Evolutionary conservation across 176 grass and related monocot species (phyloP), one percentile per base, ranked within the genome.

Genomic region (Lolium rigidum): DNA sequence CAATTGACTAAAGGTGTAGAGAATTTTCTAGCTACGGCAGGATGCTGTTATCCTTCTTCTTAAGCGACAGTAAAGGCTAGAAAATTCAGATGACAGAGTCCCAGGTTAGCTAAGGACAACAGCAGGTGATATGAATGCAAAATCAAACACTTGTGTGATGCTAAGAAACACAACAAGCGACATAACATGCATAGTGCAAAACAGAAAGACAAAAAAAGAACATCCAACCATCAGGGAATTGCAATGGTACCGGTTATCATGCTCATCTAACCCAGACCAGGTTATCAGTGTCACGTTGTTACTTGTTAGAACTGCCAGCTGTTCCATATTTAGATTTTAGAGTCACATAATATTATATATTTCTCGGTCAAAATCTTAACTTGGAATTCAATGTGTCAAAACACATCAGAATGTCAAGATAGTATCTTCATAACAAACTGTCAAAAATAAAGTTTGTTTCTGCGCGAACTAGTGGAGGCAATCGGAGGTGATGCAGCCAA

Each of bases 291-390:
- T 13, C n/a, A 74, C 13, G 7, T 50, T 74, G 7, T 46, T 73
- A 24, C 18, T 73, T 66, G 28, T 85, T 41, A 24, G 46, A 80
- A 73, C 67, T 13, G 55, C 13, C 26, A 61, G 43, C 1, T 41
- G 57, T 79, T 70, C 9, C 63, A 86, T 82, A 54, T 69, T 69
- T 80, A 28, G 26, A 28, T 28, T 28, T 1, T 28, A 18, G 10
- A 16, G 4, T 80, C 7, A 35, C 20, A 69, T 5, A 48, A 7
- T 14, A 63, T 6, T 62, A 16, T 16, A 43, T 10, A 22, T 71
- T 71, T 82, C 7, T 70, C 10, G 47, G 7, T 9, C 14, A 64
- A 64, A 64, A 80, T 64, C 59, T 20, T 31, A 31, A 20, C 26
- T 35, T 0, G 1, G 24, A 28, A 48, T n/a, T 60, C n/a, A 62